These are phyloP conservation scores for Kwoniella europaea DNA, from an alignment of 768 basidiomycete species.

Conservation along the genomic window DNA sequence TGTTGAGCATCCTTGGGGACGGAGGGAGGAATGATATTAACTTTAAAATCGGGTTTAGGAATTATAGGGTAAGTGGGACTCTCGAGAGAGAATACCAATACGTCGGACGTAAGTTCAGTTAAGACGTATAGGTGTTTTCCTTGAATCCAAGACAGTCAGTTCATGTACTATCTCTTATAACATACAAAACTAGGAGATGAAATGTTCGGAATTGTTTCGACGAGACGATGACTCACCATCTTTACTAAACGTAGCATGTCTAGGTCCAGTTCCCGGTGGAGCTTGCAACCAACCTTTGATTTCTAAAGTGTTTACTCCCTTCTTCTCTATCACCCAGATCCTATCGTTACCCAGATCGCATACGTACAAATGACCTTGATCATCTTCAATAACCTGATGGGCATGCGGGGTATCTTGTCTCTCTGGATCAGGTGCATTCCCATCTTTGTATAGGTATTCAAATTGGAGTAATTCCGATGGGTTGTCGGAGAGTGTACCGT, in stretches of 20 bases:
- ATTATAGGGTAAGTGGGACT: constrained; percentile 31
- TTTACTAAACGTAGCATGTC: constrained; percentile 34
- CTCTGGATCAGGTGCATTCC: constrained; percentile 68
- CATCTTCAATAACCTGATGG: constrained; percentile 37
- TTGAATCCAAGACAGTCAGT: constrained; percentile 68
- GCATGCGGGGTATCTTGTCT: constrained; percentile 38
- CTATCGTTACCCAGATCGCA: constrained; percentile 66
- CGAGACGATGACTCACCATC: constrained; percentile 14
- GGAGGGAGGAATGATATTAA: constrained; percentile 44
- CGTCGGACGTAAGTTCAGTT: constrained; percentile 47
- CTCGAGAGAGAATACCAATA: constrained; percentile 46
- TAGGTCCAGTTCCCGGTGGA: constrained; percentile 51
- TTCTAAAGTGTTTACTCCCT: constrained; percentile 61
- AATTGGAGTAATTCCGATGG: constrained; percentile 58
- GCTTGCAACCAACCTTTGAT: constrained; percentile 58
- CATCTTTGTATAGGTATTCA: constrained; percentile 39
- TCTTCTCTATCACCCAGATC: constrained; percentile 66
- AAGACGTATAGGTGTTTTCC: constrained; percentile 56
- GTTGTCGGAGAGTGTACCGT: constrained; percentile 36
- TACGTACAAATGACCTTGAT: constrained; percentile 59
- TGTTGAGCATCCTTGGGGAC: constrained; percentile 38
- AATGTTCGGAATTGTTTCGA: too few relatives aligned
- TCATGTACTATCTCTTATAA: constrained; percentile 60
- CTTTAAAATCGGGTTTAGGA: constrained; percentile 43
- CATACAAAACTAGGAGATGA: too few relatives aligned